Conservation (phyloP, 805 yeast species). For the Nakazawaea ambrosiae region DNA sequence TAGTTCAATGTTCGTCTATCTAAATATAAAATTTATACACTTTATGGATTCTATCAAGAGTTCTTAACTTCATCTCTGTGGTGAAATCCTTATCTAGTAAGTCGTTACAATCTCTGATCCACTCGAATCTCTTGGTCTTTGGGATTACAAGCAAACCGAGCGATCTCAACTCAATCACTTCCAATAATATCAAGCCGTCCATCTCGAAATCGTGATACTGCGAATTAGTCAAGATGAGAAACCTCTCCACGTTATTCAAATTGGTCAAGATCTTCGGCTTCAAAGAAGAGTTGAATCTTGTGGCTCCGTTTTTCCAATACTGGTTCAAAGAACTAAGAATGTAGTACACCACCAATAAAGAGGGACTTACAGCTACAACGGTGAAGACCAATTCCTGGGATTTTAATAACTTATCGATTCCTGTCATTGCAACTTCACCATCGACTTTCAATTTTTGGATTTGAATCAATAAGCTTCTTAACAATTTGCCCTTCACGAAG, state of each 20-base stretch:
- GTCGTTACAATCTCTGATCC: conserved; percentile 60
- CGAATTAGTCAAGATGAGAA: conserved; percentile 28
- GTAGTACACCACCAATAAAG: conserved; percentile 51
- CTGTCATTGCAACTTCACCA: conserved; percentile 82
- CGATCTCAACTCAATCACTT: conserved; percentile 49
- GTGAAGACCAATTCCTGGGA: conserved; percentile 95
- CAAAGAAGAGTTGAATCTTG: conserved; percentile 24
- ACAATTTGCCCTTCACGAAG: conserved; percentile 57
- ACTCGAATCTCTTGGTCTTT: conserved; percentile 37
- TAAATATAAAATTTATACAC: background rate
- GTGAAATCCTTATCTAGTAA: conserved; percentile 35
- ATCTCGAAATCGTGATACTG: conserved; percentile 24
- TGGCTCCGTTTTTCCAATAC: conserved; percentile 29
- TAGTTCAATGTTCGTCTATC: too few relatives aligned
- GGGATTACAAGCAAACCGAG: conserved; percentile 48
- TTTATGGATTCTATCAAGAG: background rate
- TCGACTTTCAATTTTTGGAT: conserved; percentile 96
- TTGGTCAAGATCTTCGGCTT: conserved; percentile 31
- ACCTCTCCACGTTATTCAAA: conserved; percentile 53
- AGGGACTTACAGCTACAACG: conserved; percentile 81
- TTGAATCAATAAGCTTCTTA: conserved; percentile 78
- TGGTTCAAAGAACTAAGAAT: conserved; percentile 23
- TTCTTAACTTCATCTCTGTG: conserved; percentile 30
- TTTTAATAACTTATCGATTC: conserved; percentile 82
- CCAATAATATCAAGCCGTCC: conserved; percentile 62